Conservation (phyloP, 2,329 filamentous ascomycete genomes). For the Amauroascus verrucosus region DNA sequence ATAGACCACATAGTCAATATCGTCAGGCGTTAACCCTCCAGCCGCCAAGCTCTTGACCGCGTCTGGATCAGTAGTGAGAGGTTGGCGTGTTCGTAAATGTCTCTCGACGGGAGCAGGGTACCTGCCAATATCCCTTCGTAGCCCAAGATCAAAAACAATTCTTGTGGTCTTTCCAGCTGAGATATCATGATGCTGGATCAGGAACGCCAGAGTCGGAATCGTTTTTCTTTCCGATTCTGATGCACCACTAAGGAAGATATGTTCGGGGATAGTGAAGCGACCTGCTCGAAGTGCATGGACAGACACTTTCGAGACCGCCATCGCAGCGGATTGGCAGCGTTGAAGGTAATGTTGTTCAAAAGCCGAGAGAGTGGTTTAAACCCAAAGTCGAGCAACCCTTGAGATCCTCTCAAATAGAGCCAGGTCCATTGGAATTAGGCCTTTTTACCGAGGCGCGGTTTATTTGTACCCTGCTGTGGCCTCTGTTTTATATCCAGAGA, state of each 20-base stretch:
- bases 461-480: background rate
- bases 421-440: too few relatives aligned
- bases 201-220: background rate
- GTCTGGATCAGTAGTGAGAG: constrained; percentile 21
- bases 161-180: constrained; percentile 16
- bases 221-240: background rate
- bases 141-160: constrained; percentile 24
- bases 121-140: constrained; percentile 21
- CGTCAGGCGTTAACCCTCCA: constrained; percentile 28
- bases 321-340: too few relatives aligned
- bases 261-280: background rate
- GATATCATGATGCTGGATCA: background rate
- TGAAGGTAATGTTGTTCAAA: too few relatives aligned
- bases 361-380: too few relatives aligned
- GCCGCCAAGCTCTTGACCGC: constrained; percentile 26
- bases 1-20: constrained; percentile 16
- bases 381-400: too few relatives aligned
- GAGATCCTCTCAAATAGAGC: too few relatives aligned
- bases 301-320: background rate
- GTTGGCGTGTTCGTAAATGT: constrained; percentile 21
- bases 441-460: background rate
- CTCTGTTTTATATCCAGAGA: too few relatives aligned
- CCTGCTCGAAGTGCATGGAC: background rate
- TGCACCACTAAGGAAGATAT: background rate
- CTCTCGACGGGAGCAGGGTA: constrained; percentile 16